Base-by-base conservation (phyloP, 2,329 filamentous ascomycete genomes). In the Diaporthe sp. region DNA sequence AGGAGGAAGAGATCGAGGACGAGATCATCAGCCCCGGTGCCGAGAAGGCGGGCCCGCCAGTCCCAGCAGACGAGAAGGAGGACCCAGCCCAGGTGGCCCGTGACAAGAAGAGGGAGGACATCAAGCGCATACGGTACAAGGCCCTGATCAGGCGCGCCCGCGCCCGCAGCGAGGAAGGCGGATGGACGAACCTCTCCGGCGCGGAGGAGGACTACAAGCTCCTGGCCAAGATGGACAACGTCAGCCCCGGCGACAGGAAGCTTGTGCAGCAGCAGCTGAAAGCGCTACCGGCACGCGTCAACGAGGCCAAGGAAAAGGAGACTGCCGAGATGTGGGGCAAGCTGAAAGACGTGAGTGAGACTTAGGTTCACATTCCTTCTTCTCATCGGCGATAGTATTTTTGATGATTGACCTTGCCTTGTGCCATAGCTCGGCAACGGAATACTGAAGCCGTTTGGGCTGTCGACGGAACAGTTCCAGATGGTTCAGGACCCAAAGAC, bases 281-380 rank as follows among this genome's bases (percentile, higher is more conserved):
- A 19, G 86, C 87, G 31, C 84, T 98, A 53, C 94, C 95, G 2
- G 86, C 89, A 1, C 88, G 89, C 77, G 90, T 95, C 68, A 94
- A 96, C 78, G 90, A 90, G 25, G 95, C 96, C 1, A 95, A 95
- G 85, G 93, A 98, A 81, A 90, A 90, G 79, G 97, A 99, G 85
- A 95, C 97, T 90, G 93, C 90, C 3, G 96, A 99, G 85, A 98
- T 98, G 95, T 98, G 98, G 95, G 94, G 94, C 25, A 98, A 98
- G 86, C 85, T 99, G 80, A 98, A 98, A 82, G 92, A 93, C 79
- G 91, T 92, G 78, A 86, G 90, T 87, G 67, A n/a, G 55, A 19
- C 7, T 9, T 37, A 62, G n/a, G 44, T 37, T 39, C 39, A 34
- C 28, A 22, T 17, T 28, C 34, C 49, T 42, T 34, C 25, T 65